A percentile compares a stretch with the other conserved stretches of the same genome.
These are phyloP conservation scores for Madurella mycetomatis DNA, from an alignment of 2,329 filamentous ascomycete species.

Conservation along the genomic window DNA sequence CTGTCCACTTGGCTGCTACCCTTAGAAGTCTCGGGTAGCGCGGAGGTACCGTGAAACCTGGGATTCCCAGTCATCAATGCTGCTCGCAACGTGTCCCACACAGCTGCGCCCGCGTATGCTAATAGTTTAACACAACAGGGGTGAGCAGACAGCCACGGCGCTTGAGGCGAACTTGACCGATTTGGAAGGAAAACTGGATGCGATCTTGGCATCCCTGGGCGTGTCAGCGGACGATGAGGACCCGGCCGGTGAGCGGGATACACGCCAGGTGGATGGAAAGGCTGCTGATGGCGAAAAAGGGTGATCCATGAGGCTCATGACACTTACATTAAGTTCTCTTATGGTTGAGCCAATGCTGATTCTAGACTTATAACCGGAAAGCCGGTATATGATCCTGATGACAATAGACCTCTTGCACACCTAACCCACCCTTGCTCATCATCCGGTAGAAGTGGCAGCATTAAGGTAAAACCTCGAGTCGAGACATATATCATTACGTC, in stretches of 20 bases:
- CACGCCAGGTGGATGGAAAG: neutral
- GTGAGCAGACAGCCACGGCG: constrained; percentile 50
- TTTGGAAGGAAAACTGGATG: constrained; percentile 53
- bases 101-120: neutral
- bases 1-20: neutral
- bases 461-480: neutral
- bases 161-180: constrained; percentile 50
- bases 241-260: constrained; percentile 3
- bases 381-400: no score
- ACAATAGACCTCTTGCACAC: no score
- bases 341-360: no score
- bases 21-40: neutral
- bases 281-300: neutral
- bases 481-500: neutral
- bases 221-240: constrained; percentile 14
- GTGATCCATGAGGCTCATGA: neutral
- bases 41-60: neutral
- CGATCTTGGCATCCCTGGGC: constrained; percentile 48
- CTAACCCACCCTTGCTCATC: neutral
- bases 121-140: constrained; percentile 33
- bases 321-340: neutral
- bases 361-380: no score
- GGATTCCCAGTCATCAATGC: neutral
- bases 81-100: neutral
- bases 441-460: neutral